phyloP scores from a whole-genome alignment of 352 stramenopile genomes.

The Blastocystis sp. region DNA sequence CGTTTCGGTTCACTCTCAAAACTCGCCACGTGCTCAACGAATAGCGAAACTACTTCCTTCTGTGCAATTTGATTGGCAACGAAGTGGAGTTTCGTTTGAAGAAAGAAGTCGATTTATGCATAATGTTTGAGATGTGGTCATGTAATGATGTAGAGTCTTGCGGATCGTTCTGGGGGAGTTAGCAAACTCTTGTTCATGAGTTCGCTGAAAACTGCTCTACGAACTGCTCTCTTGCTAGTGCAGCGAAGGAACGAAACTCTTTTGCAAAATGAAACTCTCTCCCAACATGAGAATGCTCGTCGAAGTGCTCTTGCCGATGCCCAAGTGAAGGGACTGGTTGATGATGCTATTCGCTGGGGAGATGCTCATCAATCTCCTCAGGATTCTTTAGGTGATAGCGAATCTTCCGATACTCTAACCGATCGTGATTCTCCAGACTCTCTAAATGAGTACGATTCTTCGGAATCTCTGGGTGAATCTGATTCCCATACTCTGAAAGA shows the following conservation, averaged over 20 bases:
- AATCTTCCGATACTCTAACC: too few species aligned
- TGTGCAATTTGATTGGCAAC: not conserved
- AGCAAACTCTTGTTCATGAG: not conserved
- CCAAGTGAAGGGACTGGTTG: not conserved
- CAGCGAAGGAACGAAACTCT: not conserved
- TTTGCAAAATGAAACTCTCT: not conserved
- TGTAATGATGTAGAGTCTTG: not conserved
- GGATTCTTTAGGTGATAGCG: too few species aligned
- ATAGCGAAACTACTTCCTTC: constrained; percentile 28
- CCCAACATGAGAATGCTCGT: not conserved
- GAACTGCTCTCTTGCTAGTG: not conserved
- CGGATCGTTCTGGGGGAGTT: not conserved
- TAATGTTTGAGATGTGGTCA: not conserved
- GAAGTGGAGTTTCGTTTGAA: not conserved
- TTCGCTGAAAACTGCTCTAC: not conserved
- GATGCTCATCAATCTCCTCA: too few species aligned
- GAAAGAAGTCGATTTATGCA: not conserved
- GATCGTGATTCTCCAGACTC: too few species aligned
- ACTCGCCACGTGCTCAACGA: not conserved
- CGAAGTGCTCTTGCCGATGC: not conserved
- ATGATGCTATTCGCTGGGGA: not conserved
- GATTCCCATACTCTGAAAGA: too few species aligned
- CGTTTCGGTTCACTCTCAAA: constrained; percentile 7
- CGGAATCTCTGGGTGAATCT: too few species aligned
- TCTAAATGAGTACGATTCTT: too few species aligned